phyloP scores from a whole-genome alignment of 1,284 basidiomycete genomes.

The Ustilago nuda region DNA sequence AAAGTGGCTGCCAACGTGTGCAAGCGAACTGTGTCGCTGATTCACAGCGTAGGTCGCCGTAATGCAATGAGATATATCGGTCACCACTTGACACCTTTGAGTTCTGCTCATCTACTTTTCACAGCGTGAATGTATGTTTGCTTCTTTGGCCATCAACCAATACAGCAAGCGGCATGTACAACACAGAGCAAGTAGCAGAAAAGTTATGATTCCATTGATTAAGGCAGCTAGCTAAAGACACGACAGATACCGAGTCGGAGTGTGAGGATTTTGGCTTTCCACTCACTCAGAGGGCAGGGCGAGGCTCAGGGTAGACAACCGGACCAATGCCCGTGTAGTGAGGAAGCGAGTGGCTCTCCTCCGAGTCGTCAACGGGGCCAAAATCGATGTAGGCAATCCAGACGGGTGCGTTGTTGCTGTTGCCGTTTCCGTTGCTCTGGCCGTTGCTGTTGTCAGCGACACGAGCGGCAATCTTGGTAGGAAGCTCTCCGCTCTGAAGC shows the following conservation, averaged over 20 bases:
- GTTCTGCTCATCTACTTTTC: neutral
- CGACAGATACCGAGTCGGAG: neutral
- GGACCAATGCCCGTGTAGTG: constrained; percentile 26
- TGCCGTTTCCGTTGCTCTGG: neutral
- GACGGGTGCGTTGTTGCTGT: neutral
- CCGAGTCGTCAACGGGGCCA: constrained; percentile 9
- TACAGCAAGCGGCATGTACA: too few relatives aligned
- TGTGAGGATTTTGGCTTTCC: neutral
- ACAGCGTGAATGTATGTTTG: neutral
- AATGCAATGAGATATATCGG: neutral
- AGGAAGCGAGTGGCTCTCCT: constrained; percentile 7
- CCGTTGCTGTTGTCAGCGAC: constrained; percentile 4
- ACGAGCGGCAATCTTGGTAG: constrained; percentile 18
- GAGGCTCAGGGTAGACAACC: constrained; percentile 6
- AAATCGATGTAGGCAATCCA: constrained; percentile 17
- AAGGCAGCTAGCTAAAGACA: neutral
- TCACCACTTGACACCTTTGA: neutral
- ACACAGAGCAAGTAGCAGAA: neutral
- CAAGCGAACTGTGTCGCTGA: constrained; percentile 2
- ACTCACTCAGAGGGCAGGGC: neutral
- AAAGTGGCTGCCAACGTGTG: neutral
- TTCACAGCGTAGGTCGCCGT: neutral
- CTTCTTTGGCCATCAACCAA: neutral
- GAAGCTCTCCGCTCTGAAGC: constrained; percentile 4
- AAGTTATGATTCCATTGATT: neutral